phyloP scores from a whole-genome alignment of 2,329 filamentous ascomycete species.

The Aspergillus sp. region DNA sequence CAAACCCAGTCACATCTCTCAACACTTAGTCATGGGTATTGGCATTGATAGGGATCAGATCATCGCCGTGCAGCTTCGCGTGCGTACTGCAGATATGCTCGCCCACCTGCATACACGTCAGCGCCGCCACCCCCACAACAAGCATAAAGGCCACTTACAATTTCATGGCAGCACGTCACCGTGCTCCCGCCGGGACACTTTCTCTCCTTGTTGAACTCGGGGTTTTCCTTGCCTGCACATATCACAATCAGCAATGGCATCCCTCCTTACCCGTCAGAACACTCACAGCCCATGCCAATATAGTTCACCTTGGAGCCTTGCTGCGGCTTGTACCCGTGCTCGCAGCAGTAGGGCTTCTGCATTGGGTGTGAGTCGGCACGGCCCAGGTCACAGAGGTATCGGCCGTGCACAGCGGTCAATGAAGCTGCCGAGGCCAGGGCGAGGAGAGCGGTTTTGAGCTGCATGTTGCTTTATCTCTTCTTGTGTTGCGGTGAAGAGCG shows the following conservation, averaged over 20 bases:
- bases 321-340: background rate
- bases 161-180: background rate
- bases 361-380: slow-evolving; percentile 24
- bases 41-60: no score
- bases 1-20: no score
- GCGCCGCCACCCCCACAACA: background rate
- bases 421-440: slow-evolving; percentile 15
- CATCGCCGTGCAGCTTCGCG: background rate
- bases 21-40: no score
- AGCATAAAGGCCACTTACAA: background rate
- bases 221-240: background rate
- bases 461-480: slow-evolving; percentile 10
- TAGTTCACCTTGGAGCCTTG: background rate
- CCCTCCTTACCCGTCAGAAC: background rate
- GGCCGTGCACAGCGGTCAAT: slow-evolving; percentile 2
- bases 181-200: background rate
- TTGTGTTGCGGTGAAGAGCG: no score
- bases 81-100: background rate
- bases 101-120: background rate
- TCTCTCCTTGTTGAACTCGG: background rate
- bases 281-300: background rate
- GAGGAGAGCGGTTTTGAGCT: slow-evolving; percentile 13
- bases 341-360: slow-evolving; percentile 30
- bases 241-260: background rate
- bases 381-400: slow-evolving; percentile 24